Evolutionary conservation across 257 asterid species (phyloP).

Genomic region (Nicotiana attenuata): DNA sequence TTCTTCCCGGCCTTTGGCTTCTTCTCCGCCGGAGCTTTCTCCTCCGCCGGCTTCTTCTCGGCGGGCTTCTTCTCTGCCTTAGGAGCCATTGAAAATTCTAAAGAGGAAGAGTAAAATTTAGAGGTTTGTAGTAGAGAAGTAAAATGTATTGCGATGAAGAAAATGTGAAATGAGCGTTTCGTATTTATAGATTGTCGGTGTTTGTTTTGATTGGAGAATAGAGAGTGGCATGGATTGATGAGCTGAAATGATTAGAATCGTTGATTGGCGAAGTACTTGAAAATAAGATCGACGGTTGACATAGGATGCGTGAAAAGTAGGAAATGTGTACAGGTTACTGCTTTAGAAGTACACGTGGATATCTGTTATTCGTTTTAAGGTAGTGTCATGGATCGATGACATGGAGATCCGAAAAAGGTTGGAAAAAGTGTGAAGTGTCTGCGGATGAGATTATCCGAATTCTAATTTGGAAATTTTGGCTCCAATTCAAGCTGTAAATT

Average conservation of each 20-base stretch:
- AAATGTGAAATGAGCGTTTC: background rate
- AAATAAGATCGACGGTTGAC: background rate
- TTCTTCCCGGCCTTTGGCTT: no score
- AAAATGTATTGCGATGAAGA: background rate
- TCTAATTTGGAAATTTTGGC: no score
- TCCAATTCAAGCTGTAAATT: no score
- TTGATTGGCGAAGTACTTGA: background rate
- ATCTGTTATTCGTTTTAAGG: background rate
- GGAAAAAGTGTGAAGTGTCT: no score
- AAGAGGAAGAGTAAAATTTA: background rate
- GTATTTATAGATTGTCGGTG: background rate
- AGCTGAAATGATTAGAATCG: background rate
- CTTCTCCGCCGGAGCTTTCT: no score
- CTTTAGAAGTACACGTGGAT: background rate
- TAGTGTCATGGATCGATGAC: background rate
- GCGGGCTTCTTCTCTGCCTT: constrained; percentile 16
- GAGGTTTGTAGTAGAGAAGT: background rate
- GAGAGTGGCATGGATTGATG: constrained; percentile 15
- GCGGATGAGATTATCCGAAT: no score
- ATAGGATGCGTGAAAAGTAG: background rate
- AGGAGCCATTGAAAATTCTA: constrained; percentile 17
- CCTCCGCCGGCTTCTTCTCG: no score
- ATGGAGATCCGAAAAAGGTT: background rate
- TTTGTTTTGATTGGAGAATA: constrained; percentile 7
- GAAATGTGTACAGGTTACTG: background rate